Evolutionary conservation across 2,329 filamentous ascomycete species (phyloP).

Genomic region (Thermochaetoides dissita): DNA sequence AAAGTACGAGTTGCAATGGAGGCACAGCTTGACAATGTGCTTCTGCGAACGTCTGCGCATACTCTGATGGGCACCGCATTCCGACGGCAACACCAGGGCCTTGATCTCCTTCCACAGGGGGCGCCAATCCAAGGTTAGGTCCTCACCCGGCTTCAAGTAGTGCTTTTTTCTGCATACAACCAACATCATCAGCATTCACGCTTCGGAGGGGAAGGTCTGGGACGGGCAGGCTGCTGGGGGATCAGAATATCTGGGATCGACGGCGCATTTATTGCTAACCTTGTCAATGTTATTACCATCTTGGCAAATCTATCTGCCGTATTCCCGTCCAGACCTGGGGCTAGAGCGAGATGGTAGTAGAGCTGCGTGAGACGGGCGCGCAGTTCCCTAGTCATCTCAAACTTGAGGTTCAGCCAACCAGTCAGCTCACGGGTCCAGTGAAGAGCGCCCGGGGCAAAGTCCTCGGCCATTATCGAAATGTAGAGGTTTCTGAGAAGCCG

Average conservation of each 20-base stretch:
- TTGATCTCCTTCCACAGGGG: conserved; percentile 90
- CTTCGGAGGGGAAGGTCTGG: conserved; percentile 6
- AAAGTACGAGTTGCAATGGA: conserved; percentile 84
- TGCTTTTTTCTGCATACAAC: conserved; percentile 61
- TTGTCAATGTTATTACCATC: conserved; percentile 94
- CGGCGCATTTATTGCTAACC: conserved; percentile 40
- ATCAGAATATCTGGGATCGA: background rate
- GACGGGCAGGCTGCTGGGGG: background rate
- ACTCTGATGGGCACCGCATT: conserved; percentile 54
- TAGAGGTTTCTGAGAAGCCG: conserved; percentile 91
- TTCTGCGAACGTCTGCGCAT: conserved; percentile 42
- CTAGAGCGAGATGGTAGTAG: conserved; percentile 86
- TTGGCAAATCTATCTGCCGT: conserved; percentile 83
- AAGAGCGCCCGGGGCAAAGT: conserved; percentile 83
- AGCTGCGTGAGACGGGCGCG: conserved; percentile 74
- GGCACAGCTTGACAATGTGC: conserved; percentile 71
- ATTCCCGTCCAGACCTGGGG: conserved; percentile 71
- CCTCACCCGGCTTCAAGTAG: conserved; percentile 80
- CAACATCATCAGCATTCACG: conserved; percentile 1
- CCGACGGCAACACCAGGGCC: conserved; percentile 71
- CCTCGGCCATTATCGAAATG: conserved; percentile 77
- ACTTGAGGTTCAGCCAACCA: conserved; percentile 92
- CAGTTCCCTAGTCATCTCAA: conserved; percentile 78
- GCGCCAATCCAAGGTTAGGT: conserved; percentile 84
- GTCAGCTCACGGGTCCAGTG: conserved; percentile 96